Conservation (phyloP, 495 filamentous ascomycete genomes). For the Penicillium desertorum region DNA sequence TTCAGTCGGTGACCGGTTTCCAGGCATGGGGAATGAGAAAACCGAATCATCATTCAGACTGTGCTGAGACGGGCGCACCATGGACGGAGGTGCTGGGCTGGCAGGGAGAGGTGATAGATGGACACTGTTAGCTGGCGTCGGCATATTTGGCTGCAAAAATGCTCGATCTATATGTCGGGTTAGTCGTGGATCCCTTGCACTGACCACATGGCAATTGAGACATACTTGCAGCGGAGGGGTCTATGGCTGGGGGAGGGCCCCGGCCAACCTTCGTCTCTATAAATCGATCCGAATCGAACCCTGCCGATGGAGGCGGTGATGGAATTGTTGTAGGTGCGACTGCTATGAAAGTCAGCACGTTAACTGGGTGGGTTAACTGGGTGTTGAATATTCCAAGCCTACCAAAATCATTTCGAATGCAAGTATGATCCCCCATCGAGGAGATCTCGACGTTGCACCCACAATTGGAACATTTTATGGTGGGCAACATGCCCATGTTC, state of each 20-base stretch:
- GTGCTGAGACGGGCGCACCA: constrained; percentile 40
- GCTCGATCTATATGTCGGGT: constrained; percentile 55
- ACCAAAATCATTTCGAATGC: constrained; percentile 35
- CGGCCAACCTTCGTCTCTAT: constrained; percentile 26
- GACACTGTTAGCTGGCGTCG: constrained; percentile 59
- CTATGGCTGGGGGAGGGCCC: constrained; percentile 51
- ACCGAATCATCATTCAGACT: constrained; percentile 47
- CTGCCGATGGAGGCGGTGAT: constrained; percentile 40
- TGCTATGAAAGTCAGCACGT: constrained; percentile 19
- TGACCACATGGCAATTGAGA: constrained; percentile 13
- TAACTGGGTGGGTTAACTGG: background rate
- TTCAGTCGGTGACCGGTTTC: constrained; percentile 35
- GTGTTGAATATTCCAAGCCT: background rate
- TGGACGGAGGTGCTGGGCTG: constrained; percentile 40
- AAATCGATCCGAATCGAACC: constrained; percentile 25
- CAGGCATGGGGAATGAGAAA: constrained; percentile 61
- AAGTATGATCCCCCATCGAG: constrained; percentile 88
- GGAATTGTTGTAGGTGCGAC: constrained; percentile 28
- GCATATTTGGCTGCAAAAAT: constrained; percentile 56
- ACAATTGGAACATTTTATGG: constrained; percentile 95
- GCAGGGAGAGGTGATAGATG: constrained; percentile 56
- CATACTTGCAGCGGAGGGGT: constrained; percentile 57
- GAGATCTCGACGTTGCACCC: constrained; percentile 82
- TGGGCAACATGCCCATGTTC: constrained; percentile 69
- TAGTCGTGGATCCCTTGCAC: constrained; percentile 19